Evolutionary conservation across 352 stramenopile species (phyloP), one percentile per base, ranked within the genome.

Genomic region (Globisporangium camurandrum): DNA sequence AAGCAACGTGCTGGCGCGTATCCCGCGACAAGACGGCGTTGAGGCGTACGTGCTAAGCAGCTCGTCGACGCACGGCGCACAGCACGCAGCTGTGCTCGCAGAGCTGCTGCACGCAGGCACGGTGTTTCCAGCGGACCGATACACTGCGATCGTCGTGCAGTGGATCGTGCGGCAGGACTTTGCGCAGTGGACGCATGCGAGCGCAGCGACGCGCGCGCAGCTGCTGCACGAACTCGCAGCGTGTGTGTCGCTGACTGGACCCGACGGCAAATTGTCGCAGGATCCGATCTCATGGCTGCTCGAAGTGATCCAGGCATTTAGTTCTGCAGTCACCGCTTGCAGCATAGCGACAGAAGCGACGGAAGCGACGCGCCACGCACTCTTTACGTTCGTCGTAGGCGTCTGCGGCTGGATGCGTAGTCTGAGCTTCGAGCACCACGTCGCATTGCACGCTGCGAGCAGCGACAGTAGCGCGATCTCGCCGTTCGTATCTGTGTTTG

Each of bases 111-210:
- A 36, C 12, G 46, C 40, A 6, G 40, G 41, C 28, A 22, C 3
- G 3, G 46, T 51, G 20, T 51, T 55, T 27, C 20, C 34, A 5
- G 19, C 54, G 9, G 48, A 59, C 22, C 41, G 28, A 22, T 47
- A 51, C 22, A 47, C 54, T 8, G 46, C 46, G 3, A 17, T 55
- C 24, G 30, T 61, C 19, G 37, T 38, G 9, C 54, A 61, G 36
- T 61, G 54, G 54, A 8, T 61, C 39, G 33, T 61, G 17, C 54
- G 46, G 3, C 54, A 61, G 47, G 54, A 61, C 34, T 61, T 61
- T 46, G 24, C 46, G n/a, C 31, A 41, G 38, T 61, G 54, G 54
- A 20, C 12, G 9, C 0, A 33, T 14, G 6, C 48, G 22, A 44
- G 16, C 43, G 14, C 33, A n/a, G 11, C n/a, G n/a, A 20, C n/a